These are phyloP conservation scores for Ascochyta viciae-villosae DNA, from an alignment of 2,329 filamentous ascomycete genomes.

Conservation along the genomic window DNA sequence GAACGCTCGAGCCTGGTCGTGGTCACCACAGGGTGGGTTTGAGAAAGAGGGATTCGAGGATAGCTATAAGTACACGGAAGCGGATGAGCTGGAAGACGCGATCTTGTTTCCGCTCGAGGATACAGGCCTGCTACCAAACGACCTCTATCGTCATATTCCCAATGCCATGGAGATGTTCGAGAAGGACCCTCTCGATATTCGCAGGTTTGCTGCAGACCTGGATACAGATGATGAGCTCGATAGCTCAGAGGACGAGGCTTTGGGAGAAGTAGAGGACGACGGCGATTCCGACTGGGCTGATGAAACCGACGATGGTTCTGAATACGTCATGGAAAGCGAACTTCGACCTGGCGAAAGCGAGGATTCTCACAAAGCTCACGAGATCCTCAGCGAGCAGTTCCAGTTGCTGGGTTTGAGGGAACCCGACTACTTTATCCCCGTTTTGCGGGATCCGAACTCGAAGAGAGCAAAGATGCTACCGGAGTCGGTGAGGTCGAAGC, in stretches of 20 bases:
- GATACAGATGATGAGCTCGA: slow-evolving; percentile 28
- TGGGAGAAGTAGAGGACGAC: slow-evolving; percentile 18
- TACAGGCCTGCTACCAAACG: slow-evolving; percentile 23
- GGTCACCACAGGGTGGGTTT: slow-evolving; percentile 11
- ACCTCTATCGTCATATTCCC: slow-evolving; percentile 25
- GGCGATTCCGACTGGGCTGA: slow-evolving; percentile 9
- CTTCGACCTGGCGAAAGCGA: slow-evolving; percentile 12
- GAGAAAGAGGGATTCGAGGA: slow-evolving; percentile 31
- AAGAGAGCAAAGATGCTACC: slow-evolving; percentile 16
- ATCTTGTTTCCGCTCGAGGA: slow-evolving; percentile 52
- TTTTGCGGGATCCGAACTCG: slow-evolving; percentile 17
- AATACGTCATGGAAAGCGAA: slow-evolving; percentile 5
- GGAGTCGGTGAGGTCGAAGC: slow-evolving; percentile 15
- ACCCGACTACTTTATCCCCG: slow-evolving; percentile 24
- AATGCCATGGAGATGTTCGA: slow-evolving; percentile 36
- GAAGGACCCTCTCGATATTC: slow-evolving; percentile 19
- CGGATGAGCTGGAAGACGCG: slow-evolving; percentile 51
- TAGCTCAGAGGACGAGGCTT: slow-evolving; percentile 16
- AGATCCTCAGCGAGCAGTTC: slow-evolving; percentile 19
- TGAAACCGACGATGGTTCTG: slow-evolving; percentile 19
- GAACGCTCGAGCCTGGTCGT: slow-evolving; percentile 19
- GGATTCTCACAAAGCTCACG: slow-evolving; percentile 15
- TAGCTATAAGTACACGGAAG: slow-evolving; percentile 46
- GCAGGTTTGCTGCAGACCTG: slow-evolving; percentile 27
- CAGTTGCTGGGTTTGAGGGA: background rate